Percentiles rank a stretch among this genome's conserved stretches.
Evolutionary conservation across 768 basidiomycete genomes (phyloP).

Genomic region (Naganishia onofrii): DNA sequence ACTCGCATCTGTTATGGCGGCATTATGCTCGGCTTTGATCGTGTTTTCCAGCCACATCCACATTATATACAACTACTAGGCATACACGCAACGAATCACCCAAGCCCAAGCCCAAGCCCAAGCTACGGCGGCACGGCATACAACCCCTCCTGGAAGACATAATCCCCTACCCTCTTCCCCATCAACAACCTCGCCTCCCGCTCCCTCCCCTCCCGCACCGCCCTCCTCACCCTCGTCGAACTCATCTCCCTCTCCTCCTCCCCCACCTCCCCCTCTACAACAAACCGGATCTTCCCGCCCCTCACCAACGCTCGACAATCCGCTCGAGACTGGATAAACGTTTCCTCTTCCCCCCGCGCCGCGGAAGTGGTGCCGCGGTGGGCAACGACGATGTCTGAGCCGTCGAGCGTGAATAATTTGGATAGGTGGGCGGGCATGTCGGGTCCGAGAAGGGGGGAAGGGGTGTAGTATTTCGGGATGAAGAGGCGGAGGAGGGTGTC

Average conservation of each 20-base stretch:
- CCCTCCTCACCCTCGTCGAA: constrained; percentile 65
- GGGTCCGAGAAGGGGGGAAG: constrained; percentile 57
- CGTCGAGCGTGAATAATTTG: constrained; percentile 50
- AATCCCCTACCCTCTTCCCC: constrained; percentile 57
- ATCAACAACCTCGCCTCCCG: constrained; percentile 54
- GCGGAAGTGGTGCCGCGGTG: constrained; percentile 54
- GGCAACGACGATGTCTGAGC: constrained; percentile 67
- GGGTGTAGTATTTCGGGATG: constrained; percentile 67
- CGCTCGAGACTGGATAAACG: constrained; percentile 35
- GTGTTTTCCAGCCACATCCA: too few relatives aligned
- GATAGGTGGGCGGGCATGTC: constrained; percentile 23
- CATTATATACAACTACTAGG: too few relatives aligned
- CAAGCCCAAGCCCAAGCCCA: too few relatives aligned
- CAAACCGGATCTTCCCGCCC: constrained; percentile 59
- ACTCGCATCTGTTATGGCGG: too few relatives aligned
- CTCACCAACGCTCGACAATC: constrained; percentile 59
- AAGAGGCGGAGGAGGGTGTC: constrained; percentile 83
- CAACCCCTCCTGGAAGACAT: constrained; percentile 58
- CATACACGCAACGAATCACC: too few relatives aligned
- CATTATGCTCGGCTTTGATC: too few relatives aligned
- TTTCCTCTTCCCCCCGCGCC: constrained; percentile 44
- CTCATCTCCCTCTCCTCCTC: constrained; percentile 62
- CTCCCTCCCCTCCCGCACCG: constrained; percentile 48
- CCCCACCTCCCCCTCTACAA: constrained; percentile 59
- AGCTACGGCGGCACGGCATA: constrained; percentile 48